A percentile compares a stretch with the other conserved stretches of the same genome.
These are phyloP conservation scores for Anisodus tanguticus DNA, from an alignment of 257 asterid species.

Conservation along the genomic window DNA sequence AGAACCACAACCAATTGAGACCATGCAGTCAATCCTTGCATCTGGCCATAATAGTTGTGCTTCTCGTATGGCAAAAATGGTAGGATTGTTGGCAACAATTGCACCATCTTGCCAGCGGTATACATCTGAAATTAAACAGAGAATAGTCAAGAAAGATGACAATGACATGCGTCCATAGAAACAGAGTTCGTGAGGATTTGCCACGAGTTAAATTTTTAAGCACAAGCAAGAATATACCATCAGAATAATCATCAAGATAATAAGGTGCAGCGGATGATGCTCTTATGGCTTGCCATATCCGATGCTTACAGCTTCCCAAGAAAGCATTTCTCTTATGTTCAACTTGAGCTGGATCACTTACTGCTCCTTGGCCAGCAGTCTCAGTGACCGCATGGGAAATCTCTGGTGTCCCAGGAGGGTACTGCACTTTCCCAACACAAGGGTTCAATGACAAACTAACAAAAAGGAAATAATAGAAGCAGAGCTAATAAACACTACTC, in stretches of 20 bases:
- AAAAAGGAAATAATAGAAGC: constrained; percentile 28
- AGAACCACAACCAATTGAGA: constrained; percentile 96
- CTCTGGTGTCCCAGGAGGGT: constrained; percentile 98
- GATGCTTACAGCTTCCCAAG: constrained; percentile 98
- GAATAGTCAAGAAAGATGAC: constrained; percentile 33
- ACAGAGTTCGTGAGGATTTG: constrained; percentile 33
- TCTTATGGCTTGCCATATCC: constrained; percentile 95
- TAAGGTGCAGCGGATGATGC: constrained; percentile 99
- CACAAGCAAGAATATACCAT: constrained; percentile 59
- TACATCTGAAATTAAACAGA: constrained; percentile 54
- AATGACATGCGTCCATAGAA: constrained; percentile 29
- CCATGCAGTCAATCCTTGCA: constrained; percentile 89
- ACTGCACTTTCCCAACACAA: constrained; percentile 54
- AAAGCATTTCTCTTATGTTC: constrained; percentile 83
- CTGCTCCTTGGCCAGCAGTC: constrained; percentile 63
- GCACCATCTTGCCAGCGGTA: constrained; percentile 99
- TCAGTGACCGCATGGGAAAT: constrained; percentile 70
- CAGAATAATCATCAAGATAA: constrained; percentile 97
- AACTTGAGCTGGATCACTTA: constrained; percentile 75
- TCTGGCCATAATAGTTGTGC: constrained; percentile 99
- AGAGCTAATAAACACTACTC: constrained; percentile 22
- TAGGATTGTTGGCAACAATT: constrained; percentile 97
- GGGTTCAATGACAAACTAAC: constrained; percentile 24
- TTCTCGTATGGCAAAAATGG: constrained; percentile 91
- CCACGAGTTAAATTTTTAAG: constrained; percentile 22